Base-by-base conservation (phyloP, 2,329 filamentous ascomycete genomes). In the Cryphonectria nitschkei region DNA sequence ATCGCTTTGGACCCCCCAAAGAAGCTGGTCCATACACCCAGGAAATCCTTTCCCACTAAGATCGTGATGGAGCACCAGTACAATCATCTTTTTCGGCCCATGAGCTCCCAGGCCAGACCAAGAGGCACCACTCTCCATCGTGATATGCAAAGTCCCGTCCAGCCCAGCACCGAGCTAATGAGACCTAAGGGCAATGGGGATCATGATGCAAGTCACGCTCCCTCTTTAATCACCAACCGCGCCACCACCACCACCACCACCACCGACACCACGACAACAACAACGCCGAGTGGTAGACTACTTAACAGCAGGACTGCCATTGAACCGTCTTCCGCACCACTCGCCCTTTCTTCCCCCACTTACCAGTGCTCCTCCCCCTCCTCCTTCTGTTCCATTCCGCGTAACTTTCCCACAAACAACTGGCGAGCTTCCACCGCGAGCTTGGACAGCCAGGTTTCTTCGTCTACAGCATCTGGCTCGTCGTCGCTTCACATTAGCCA, bases 21-120 rank as follows among this genome's bases (percentile, higher is more conserved):
- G 43, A 52, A 61, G 43, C 39, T 32, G 16, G n/a, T 16, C 22
- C 62, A 65, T 9, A 32, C 37, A 22, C 41, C 11, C 2, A 14
- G 16, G 7, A 46, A 26, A 26, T 26, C 14, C 16, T 9, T 29
- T 34, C 63, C 32, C 9, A 22, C 11, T 14, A 22, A 3, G 16
- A 43, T 52, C 63, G 16, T 52, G 13, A 65, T 65, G 63, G 43
- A 65, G 26, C 63, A 65, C 43, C 46, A 50, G 46, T 65, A 19
- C 43, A 65, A 50, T 14, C 26, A 34, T 29, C 41, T 29, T 19
- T 32, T 52, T 8, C 29, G 29, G 26, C 7, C 63, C 41, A 22
- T 65, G 13, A 43, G 37, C 29, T n/a, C n/a, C n/a, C 61, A 43
- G 61, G 4, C 61, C 6, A 39, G 26, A 64, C 37, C 61, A 19